Evolutionary conservation across 164 flowering plant genomes (phyloP), one percentile per base, ranked within the genome.

Genomic region (Pachysandra terminalis): DNA sequence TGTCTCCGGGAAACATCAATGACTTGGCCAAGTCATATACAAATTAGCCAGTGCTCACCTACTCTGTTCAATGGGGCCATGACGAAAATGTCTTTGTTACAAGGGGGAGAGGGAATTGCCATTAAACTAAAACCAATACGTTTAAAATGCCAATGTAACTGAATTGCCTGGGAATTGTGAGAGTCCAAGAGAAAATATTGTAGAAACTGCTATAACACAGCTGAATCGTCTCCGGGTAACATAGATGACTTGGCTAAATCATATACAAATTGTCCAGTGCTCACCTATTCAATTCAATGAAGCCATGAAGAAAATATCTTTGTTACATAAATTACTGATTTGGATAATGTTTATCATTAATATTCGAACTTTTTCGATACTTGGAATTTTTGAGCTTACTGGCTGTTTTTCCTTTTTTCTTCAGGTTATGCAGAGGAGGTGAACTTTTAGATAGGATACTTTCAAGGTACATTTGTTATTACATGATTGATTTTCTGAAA

Each of bases 351-450:
- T 32, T 32, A 32, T 32, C 7, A 3, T 32, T 3, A 32, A 32
- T 7, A 32, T 32, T 32, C 7, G 7, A 32, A 32, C 7, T 32
- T 32, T 32, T 7, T 3, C 7, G 51, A 45, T 45, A 1, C 51
- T 45, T 45, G 51, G 10, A 45, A 15, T 12, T 45, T 45, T 37
- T 19, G 41, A 55, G n/a, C 69, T 78, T 63, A 58, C 28, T 0
- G 1, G 12, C 48, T 59, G 21, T 16, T 60, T 12, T 40, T 10
- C 45, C 51, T 59, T 66, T 72, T 19, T 53, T 71, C 28, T 81
- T 67, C 84, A 93, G 98, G 86, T 79, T 91, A 75, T 93, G 98
- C 75, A 77, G 83, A 73, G 98, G 98, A 59, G 97, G 97, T 52
- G 98, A 93, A 73, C 82, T 93, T 58, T 69, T 93, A 65, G 98